These are phyloP conservation scores for Sarcodon aspratus DNA, from an alignment of 768 basidiomycete species.

Conservation along the genomic window DNA sequence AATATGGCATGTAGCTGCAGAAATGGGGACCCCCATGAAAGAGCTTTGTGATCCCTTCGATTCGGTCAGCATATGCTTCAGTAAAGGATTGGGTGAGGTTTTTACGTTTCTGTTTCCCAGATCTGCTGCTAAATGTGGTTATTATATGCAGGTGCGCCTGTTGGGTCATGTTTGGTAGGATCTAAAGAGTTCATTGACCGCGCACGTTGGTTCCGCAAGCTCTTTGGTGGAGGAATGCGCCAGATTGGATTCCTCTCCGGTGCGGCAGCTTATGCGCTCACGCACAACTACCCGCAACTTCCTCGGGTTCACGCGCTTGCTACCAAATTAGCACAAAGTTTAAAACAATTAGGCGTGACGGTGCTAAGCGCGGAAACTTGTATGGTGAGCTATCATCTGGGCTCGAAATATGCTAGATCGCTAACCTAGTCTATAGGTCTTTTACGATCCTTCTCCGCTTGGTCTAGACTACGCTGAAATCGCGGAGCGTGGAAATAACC, in stretches of 20 bases:
- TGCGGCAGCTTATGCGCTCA: constrained; percentile 79
- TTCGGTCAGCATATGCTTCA: constrained; percentile 88
- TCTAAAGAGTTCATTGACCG: constrained; percentile 64
- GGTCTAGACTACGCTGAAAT: constrained; percentile 65
- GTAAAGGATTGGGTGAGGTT: constrained; percentile 81
- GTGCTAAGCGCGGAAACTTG: constrained; percentile 80
- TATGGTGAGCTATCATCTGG: constrained; percentile 46
- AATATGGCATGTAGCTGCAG: constrained; percentile 86
- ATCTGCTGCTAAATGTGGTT: background rate
- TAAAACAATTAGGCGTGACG: constrained; percentile 61
- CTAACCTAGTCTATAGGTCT: constrained; percentile 36
- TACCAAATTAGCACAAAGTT: constrained; percentile 51
- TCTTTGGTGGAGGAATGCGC: constrained; percentile 92
- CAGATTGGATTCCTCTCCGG: constrained; percentile 83
- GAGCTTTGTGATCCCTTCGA: constrained; percentile 86
- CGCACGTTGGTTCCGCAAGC: constrained; percentile 87
- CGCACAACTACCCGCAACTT: constrained; percentile 71
- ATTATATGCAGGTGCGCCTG: constrained; percentile 46
- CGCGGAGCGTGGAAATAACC: constrained; percentile 44
- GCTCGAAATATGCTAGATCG: background rate
- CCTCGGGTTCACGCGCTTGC: constrained; percentile 66
- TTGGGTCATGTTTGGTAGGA: constrained; percentile 81
- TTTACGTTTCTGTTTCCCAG: background rate
- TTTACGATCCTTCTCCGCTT: constrained; percentile 67
- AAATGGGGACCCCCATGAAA: constrained; percentile 52